Base-by-base conservation (phyloP, 495 filamentous ascomycete genomes). In the Venustampulla echinocandica region DNA sequence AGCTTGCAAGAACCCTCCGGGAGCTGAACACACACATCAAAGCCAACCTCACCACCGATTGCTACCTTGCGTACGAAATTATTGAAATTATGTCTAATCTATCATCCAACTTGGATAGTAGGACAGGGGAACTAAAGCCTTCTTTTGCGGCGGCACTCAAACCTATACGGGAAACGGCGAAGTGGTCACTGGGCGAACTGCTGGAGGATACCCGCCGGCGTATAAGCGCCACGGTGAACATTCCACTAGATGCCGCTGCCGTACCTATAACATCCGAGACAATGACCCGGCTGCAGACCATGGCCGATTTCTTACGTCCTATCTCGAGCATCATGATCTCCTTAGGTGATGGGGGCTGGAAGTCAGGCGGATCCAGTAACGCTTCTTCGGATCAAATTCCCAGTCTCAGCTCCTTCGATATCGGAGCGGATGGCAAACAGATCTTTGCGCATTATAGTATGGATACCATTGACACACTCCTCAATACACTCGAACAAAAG, bases 21-120 rank as follows among this genome's bases (percentile, higher is more conserved):
- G 92, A 96, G 53, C 70, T 99, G 19, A 95, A 97, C 62, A 72
- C 77, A 27, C 89, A 95, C 60, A 89, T 97, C 61, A 84, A 84
- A 59, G 61, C 75, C 23, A 88, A 95, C 58, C 69, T 96, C 32
- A 80, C 77, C 55, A 97, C 89, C 1, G 92, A 99, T 64, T 95
- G 93, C 66, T 99, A 85, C 61, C 75, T 99, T 19, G 89, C 88
- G 3, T 99, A 93, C 60, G 92, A 99, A 59, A 89, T 97, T 44
- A 84, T 95, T 35, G 90, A 94, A 55, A 86, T 95, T 48, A 84
- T 99, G 33, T 85, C 85, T 2, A 73, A 73, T 25, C 74, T 93
- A 48, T 88, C 85, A 10, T 79, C 82, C 50, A 79, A 82, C 37
- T 71, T 99, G 5, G 93, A 93, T 43, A 66, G 70, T 2, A 80